Percentiles rank a stretch among this genome's conserved stretches.
Evolutionary conservation across 306 rosid species (phyloP).

Genomic region (Fagus crenata): DNA sequence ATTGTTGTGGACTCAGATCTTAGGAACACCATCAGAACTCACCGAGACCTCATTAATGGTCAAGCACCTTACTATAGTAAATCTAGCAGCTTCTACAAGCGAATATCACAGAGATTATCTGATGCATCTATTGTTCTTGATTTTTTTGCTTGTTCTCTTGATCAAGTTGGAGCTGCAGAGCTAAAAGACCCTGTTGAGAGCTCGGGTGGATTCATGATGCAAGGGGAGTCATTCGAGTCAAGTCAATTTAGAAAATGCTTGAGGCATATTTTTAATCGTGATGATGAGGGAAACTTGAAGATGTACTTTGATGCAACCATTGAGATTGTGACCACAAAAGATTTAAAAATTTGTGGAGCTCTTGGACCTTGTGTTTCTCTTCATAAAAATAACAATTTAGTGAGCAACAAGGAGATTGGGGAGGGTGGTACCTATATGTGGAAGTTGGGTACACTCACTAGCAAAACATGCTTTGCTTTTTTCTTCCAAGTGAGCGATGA

Average conservation of each 20-base stretch:
- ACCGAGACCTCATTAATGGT: conserved; percentile 63
- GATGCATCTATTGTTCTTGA: conserved; percentile 66
- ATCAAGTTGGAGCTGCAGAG: conserved; percentile 84
- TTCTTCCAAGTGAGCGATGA: conserved; percentile 74
- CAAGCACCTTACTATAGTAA: conserved; percentile 47
- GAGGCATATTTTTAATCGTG: conserved; percentile 54
- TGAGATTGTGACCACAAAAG: conserved; percentile 76
- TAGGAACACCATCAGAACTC: conserved; percentile 62
- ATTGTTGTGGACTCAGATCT: conserved; percentile 61
- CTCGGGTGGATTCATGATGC: conserved; percentile 83
- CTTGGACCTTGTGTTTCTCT: conserved; percentile 91
- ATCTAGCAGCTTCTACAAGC: conserved; percentile 59
- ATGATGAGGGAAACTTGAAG: conserved; percentile 57
- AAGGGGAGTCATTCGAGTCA: conserved; percentile 71
- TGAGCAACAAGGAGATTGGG: conserved; percentile 63
- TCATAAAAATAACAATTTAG: conserved; percentile 48
- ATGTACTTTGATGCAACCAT: conserved; percentile 82
- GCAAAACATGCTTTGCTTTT: conserved; percentile 79
- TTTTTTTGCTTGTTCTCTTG: conserved; percentile 82
- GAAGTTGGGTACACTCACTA: conserved; percentile 69
- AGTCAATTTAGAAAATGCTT: conserved; percentile 68
- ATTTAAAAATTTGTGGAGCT: conserved; percentile 85
- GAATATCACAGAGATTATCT: conserved; percentile 53
- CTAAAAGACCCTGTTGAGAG: conserved; percentile 61
- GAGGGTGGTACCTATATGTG: conserved; percentile 77